Conservation (phyloP, 192 early-diverging fungal species). For the Backusella mclennaniae region DNA sequence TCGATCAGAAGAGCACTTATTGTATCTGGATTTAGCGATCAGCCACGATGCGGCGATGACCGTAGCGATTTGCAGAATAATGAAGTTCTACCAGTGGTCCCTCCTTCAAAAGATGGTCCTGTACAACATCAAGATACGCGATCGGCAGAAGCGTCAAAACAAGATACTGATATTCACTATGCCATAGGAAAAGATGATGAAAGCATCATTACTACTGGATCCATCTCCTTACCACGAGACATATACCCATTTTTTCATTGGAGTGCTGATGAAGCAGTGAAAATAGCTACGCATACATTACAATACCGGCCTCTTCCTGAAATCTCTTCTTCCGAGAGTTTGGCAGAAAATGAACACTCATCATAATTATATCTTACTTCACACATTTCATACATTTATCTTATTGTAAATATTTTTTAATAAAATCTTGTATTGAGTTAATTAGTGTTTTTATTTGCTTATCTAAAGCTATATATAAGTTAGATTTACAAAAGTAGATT, state of each 20-base stretch:
- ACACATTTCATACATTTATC: not conserved
- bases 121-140: not conserved
- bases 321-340: not conserved
- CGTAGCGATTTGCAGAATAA: not conserved
- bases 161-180: not conserved
- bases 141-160: not conserved
- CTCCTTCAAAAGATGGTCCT: slow-evolving; percentile 29
- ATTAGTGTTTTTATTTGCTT: not conserved
- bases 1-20: slow-evolving; percentile 27
- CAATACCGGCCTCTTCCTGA: not conserved
- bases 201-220: not conserved
- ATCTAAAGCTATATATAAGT: not conserved
- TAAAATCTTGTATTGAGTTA: not conserved
- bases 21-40: slow-evolving; percentile 33
- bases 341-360: not conserved
- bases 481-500: too few relatives aligned
- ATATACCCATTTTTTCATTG: slow-evolving; percentile 37
- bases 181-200: not conserved
- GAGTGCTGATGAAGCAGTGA: slow-evolving; percentile 31
- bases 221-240: slow-evolving; percentile 29
- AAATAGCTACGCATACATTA: slow-evolving; percentile 15
- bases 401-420: not conserved
- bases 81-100: slow-evolving; percentile 35
- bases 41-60: not conserved
- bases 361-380: not conserved